phyloP scores from a whole-genome alignment of 805 yeast genomes.

The Lipomyces yamanashiensis region DNA sequence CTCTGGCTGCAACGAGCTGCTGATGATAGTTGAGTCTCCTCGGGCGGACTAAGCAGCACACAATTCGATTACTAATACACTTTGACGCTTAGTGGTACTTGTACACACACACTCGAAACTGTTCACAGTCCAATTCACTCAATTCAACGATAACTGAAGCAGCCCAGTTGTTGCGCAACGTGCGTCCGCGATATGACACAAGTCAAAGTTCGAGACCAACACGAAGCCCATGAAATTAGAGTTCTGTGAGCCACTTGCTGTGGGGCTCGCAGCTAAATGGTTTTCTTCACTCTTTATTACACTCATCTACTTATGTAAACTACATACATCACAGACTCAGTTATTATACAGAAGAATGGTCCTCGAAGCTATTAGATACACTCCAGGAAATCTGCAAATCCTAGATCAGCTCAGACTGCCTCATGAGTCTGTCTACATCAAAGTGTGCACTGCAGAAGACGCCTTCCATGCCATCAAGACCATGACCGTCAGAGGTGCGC shows the following conservation, averaged over 20 bases:
- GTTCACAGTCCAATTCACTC: too few species aligned
- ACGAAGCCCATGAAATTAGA: background rate
- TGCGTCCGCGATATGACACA: background rate
- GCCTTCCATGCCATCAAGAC: conserved; percentile 81
- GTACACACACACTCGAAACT: too few species aligned
- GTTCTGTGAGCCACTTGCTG: background rate
- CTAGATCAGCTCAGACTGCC: conserved; percentile 86
- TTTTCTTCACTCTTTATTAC: too few species aligned
- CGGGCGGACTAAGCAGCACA: background rate
- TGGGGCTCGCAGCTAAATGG: background rate
- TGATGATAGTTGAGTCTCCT: background rate
- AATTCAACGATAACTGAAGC: background rate
- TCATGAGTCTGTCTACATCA: conserved; percentile 70
- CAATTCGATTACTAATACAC: background rate
- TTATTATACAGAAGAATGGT: conserved; percentile 19
- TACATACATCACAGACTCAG: too few species aligned
- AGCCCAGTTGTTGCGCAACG: background rate
- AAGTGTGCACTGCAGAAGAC: conserved; percentile 65
- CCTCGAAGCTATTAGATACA: conserved; percentile 35
- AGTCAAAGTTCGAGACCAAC: background rate
- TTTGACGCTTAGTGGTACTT: too few species aligned
- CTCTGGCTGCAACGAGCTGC: background rate
- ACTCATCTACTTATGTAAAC: too few species aligned
- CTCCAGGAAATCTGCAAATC: conserved; percentile 54
- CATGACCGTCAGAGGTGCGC: conserved; percentile 98